Percentiles rank a stretch among this genome's conserved stretches.
Conservation (phyloP, 2,329 filamentous ascomycete genomes). For the Cercospora citrullina region DNA sequence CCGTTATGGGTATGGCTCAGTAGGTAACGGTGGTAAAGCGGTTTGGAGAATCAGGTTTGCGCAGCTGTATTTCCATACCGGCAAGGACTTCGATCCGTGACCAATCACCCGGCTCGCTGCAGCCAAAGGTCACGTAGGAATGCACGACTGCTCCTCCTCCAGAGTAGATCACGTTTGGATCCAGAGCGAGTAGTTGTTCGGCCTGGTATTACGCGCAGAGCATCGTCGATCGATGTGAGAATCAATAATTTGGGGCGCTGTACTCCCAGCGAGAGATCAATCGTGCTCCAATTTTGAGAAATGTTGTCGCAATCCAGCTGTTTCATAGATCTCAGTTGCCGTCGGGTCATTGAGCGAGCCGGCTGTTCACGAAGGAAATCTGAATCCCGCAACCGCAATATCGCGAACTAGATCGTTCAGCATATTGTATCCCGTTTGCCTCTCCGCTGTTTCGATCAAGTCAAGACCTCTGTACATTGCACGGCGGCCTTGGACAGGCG, state of each 20-base stretch:
- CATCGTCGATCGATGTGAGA: neutral
- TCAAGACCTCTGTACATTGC: neutral
- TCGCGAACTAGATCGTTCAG: neutral
- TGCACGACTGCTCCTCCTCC: neutral
- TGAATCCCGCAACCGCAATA: neutral
- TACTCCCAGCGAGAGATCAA: neutral
- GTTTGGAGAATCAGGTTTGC: neutral
- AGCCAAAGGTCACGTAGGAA: neutral
- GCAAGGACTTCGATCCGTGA: neutral
- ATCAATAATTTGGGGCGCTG: neutral
- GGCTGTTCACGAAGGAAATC: neutral
- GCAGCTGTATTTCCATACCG: neutral
- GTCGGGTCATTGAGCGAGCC: neutral
- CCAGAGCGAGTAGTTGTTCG: neutral
- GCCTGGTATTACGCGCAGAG: neutral
- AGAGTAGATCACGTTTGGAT: neutral
- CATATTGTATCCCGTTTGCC: neutral
- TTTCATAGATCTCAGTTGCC: neutral
- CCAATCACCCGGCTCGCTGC: neutral
- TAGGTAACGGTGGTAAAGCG: neutral
- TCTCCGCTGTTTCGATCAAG: neutral
- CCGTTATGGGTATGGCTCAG: neutral
- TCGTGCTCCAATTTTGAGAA: neutral
- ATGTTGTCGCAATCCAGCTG: neutral
- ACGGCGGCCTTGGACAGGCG: neutral